Percentiles rank a stretch among this genome's conserved stretches.
Evolutionary conservation across 1,139 yeast species (phyloP).

Genomic region (Protomyces gravidus): DNA sequence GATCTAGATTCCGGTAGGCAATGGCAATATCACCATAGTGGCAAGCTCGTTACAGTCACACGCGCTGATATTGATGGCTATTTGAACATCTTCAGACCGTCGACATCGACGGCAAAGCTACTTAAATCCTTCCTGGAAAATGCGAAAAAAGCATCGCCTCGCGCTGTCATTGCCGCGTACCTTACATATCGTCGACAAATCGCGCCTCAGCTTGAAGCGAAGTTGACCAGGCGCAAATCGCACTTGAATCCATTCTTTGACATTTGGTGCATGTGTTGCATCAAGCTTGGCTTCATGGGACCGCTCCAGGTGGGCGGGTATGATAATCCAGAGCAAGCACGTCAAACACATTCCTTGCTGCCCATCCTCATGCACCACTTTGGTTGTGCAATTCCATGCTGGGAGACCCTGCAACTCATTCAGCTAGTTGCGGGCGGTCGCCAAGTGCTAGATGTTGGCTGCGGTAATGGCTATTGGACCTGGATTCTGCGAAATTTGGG

Average conservation of each 20-base stretch:
- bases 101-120: conserved; percentile 8
- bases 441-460: conserved; percentile 14
- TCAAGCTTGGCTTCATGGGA: conserved; percentile 16
- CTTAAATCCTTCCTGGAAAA: conserved; percentile 7
- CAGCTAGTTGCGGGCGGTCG: conserved; percentile 1
- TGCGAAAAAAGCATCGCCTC: conserved; percentile 15
- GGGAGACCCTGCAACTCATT: conserved; percentile 15
- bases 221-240: background rate
- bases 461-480: conserved; percentile 26
- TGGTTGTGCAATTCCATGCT: conserved; percentile 20
- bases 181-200: background rate
- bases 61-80: conserved; percentile 10
- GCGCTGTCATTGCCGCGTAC: conserved; percentile 6
- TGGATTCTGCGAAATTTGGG: conserved; percentile 3
- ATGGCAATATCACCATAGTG: conserved; percentile 4
- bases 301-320: conserved; percentile 7
- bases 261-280: conserved; percentile 10
- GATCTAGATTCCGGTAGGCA: background rate
- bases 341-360: conserved; percentile 12
- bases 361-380: conserved; percentile 27
- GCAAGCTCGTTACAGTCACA: background rate
- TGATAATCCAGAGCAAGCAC: conserved; percentile 1
- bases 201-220: background rate
- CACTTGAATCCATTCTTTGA: conserved; percentile 20
- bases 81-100: conserved; percentile 6